These are phyloP conservation scores for Penicillium sp. DNA, from an alignment of 2,329 filamentous ascomycete species.

Conservation along the genomic window DNA sequence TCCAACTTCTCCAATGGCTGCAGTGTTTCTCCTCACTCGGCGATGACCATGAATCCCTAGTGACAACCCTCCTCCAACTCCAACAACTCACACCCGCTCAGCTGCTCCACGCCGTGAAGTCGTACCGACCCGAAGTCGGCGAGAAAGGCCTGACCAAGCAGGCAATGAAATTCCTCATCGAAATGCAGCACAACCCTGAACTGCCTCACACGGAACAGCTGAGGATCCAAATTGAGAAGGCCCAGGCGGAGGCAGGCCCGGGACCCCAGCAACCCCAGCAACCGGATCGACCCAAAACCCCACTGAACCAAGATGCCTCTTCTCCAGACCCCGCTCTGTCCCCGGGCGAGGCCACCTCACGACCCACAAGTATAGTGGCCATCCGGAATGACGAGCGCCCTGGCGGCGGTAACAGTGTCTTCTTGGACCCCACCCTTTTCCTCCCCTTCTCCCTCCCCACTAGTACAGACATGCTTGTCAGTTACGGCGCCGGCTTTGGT, in stretches of 20 bases:
- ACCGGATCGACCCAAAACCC: conserved; percentile 32
- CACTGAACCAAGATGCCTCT: conserved; percentile 21
- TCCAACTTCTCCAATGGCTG: conserved; percentile 94
- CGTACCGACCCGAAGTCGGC: conserved; percentile 92
- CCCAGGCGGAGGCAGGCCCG: conserved; percentile 19
- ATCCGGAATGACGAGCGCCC: conserved; percentile 29
- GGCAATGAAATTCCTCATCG: conserved; percentile 80
- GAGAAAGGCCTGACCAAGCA: conserved; percentile 89
- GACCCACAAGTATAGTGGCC: conserved; percentile 22
- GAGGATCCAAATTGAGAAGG: conserved; percentile 33
- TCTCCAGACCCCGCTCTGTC: conserved; percentile 25
- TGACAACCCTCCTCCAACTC: conserved; percentile 86
- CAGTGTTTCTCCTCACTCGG: conserved; percentile 95
- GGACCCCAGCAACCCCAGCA: conserved; percentile 3
- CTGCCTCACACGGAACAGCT: conserved; percentile 49
- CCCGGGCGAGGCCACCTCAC: conserved; percentile 26
- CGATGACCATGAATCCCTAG: conserved; percentile 84
- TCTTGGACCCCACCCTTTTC: conserved; percentile 87
- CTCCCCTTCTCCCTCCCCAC: conserved; percentile 94
- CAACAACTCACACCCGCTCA: conserved; percentile 83
- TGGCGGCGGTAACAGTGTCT: conserved; percentile 47
- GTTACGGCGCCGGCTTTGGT: conserved; percentile 91
- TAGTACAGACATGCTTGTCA: conserved; percentile 95
- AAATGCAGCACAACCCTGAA: conserved; percentile 73
- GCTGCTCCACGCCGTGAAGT: conserved; percentile 85